Percentiles rank a stretch among this genome's conserved stretches.
These are phyloP conservation scores for Fomitopsis serialis DNA, from an alignment of 768 basidiomycete species.

Conservation along the genomic window DNA sequence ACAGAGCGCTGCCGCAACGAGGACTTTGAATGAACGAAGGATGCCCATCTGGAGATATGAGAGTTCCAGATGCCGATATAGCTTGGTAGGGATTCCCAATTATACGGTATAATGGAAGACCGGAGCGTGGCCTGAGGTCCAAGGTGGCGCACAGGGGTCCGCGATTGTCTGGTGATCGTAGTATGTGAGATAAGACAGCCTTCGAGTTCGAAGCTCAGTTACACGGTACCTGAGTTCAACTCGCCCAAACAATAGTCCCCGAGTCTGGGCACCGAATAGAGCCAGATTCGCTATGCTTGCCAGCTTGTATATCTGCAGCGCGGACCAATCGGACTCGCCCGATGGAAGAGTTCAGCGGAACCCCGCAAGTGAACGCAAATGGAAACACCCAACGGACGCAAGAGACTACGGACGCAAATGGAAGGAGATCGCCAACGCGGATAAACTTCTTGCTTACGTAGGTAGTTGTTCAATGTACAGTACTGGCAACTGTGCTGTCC, in stretches of 20 bases:
- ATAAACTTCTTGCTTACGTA: conserved; percentile 2
- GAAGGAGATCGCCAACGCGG: not conserved
- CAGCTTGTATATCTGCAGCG: too few species aligned
- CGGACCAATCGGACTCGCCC: too few species aligned
- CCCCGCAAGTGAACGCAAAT: not conserved
- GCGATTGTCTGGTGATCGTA: not conserved
- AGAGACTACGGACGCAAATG: not conserved
- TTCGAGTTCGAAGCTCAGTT: not conserved
- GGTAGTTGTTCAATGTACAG: too few species aligned
- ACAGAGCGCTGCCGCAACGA: not conserved
- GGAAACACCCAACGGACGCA: not conserved
- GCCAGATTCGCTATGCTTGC: not conserved
- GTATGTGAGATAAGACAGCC: not conserved
- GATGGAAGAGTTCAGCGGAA: too few species aligned
- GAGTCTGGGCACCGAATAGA: not conserved
- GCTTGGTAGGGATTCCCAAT: not conserved
- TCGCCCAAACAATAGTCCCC: not conserved
- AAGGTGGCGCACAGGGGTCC: not conserved
- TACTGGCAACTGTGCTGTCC: too few species aligned
- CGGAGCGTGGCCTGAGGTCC: too few species aligned
- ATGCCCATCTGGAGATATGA: not conserved
- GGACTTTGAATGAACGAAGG: not conserved
- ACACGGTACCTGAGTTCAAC: not conserved
- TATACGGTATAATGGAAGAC: too few species aligned
- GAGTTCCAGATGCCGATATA: not conserved